Evolutionary conservation across 257 asterid genomes (phyloP), one percentile per base, ranked within the genome.

Genomic region (Jaltomata sinuosa): DNA sequence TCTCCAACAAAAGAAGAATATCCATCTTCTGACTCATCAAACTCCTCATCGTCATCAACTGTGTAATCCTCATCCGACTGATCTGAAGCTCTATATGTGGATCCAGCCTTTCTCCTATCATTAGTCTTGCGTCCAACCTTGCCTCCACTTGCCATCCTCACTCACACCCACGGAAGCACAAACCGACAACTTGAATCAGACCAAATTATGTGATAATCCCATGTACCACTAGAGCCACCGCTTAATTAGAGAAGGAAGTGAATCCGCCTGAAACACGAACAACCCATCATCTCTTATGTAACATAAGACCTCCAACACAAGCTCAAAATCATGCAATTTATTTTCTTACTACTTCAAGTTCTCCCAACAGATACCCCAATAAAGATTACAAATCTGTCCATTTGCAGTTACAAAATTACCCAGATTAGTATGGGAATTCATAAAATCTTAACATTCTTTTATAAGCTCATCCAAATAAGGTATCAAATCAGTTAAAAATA

Each of bases 1-100:
- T 93, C 98, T 80, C 86, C 97, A 21, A 92, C 94, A 61, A 95
- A 89, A 78, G 96, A 91, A 85, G 93, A 95, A 84, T 91, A 90
- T 79, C 90, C 98, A 69, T 91, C 96, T 79, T 90, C 98, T 11
- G 97, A 92, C 81, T 88, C 92, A 29, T 86, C 80, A 82, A 90
- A n/a, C 49, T 79, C 92, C 86, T 93, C 97, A 61, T 89, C 97
- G 79, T 93, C 94, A 84, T 85, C 86, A 71, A 89, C 93, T 81
- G 64, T 84, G 87, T 93, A 95, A 88, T 95, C 98, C 67, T 83
- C 80, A 25, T 83, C 85, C 11, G 85, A 83, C 52, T 83, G 64
- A 65, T 83, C 85, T 64, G 80, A 83, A 65, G 22, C 54, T 47
- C 29, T 83, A 65, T 55, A 83, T 62, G 27, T 55, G 32, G 85